Evolutionary conservation across 1,284 basidiomycete genomes (phyloP).

Genomic region (Prillingera fragicola): DNA sequence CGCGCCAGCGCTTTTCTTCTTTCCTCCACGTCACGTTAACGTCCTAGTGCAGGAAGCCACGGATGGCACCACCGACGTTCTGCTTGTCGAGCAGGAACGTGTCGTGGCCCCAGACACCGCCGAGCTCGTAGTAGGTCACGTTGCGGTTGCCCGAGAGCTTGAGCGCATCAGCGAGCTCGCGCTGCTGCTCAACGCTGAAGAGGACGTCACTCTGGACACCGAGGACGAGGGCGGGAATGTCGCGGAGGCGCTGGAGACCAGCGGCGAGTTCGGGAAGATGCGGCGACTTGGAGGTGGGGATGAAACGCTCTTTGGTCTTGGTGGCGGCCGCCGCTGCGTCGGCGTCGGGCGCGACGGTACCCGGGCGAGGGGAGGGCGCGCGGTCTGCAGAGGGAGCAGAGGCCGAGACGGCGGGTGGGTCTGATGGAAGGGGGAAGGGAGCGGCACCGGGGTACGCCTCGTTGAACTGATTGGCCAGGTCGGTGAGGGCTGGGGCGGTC

Average conservation of each 20-base stretch:
- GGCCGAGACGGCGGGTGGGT: conserved; percentile 30
- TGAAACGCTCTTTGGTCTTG: conserved; percentile 48
- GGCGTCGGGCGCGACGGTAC: not conserved
- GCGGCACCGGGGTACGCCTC: conserved; percentile 34
- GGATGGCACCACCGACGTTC: conserved; percentile 71
- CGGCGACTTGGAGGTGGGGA: conserved; percentile 55
- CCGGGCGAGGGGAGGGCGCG: conserved; percentile 4
- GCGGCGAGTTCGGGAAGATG: conserved; percentile 75
- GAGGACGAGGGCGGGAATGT: conserved; percentile 79
- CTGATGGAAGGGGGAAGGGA: conserved; percentile 44
- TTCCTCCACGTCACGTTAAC: no score
- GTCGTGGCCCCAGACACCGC: conserved; percentile 97
- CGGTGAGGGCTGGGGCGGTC: conserved; percentile 68
- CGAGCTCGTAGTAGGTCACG: conserved; percentile 95
- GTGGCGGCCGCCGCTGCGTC: no score
- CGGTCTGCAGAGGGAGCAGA: conserved; percentile 11
- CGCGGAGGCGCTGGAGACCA: conserved; percentile 70
- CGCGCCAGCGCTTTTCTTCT: no score
- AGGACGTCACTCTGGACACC: conserved; percentile 96
- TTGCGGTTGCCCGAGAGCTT: conserved; percentile 77
- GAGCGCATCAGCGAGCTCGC: conserved; percentile 89
- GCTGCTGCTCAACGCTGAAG: conserved; percentile 95
- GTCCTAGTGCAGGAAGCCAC: conserved; percentile 58
- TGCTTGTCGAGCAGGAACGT: conserved; percentile 83
- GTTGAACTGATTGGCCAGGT: conserved; percentile 53